Evolutionary conservation across 768 basidiomycete species (phyloP), one percentile per base, ranked within the genome.

Genomic region (Megacollybia marginata): DNA sequence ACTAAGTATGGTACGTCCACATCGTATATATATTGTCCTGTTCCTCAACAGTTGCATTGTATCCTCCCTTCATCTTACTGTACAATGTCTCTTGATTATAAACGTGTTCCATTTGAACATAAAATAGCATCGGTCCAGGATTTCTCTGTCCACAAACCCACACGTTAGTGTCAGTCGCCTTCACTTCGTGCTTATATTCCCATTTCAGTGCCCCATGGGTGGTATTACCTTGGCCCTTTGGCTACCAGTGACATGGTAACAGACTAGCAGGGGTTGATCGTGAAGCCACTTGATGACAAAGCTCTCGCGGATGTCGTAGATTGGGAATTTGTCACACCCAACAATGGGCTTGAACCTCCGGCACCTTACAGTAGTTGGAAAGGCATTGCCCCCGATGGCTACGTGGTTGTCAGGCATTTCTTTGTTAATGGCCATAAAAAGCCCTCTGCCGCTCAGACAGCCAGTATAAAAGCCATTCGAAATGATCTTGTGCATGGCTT

Each of bases 131-230:
- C 23, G 23, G 2, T 3, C 6, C 4, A 28, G 2, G 23, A 28
- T 6, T 6, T 28, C 23, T 28, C 23, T 6, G 6, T 28, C 23
- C 6, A 3, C 23, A 28, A 28, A 28, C 23, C 23, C 23, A 2
- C 2, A 28, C 6, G 23, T 28, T 6, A 28, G 23, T 28, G 23
- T 6, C 2, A 28, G 6, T 28, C 6, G 23, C 23, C 23, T 28
- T 28, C 23, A 6, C 23, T 28, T 28, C 4, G 6, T 28, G 23
- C 6, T 28, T 28, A 28, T 28, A 28, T 28, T 28, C 23, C 23
- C 23, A 28, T 28, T 28, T 28, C 23, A 77, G 10, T 62, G 54
- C 1, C 75, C 76, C 45, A 69, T 75, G 65, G 69, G 77, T n/a
- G 75, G 73, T 40, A 40, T 40, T 40, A 40, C 8, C 38, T 40